Base-by-base conservation (phyloP, 345 rosid genomes). In the Gossypium arboreum region DNA sequence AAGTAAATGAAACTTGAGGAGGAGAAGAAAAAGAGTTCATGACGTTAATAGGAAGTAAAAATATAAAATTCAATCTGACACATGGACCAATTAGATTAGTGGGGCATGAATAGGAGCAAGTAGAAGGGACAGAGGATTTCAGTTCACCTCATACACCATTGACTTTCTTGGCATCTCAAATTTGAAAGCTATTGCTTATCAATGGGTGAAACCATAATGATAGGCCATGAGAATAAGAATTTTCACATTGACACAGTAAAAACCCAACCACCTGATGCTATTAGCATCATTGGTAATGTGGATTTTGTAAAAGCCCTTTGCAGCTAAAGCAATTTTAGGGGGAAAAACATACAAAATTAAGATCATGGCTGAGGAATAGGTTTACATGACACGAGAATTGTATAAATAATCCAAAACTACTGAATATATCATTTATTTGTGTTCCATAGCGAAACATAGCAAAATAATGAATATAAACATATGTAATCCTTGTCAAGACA, bases 131-230 rank as follows among this genome's bases (percentile, higher is more conserved):
- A 29, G 34, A 29, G 34, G 34, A 29, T 29, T 29, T 29, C 34
- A 29, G 34, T 29, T 29, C 34, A 29, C 34, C 34, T 29, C 34
- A 29, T 29, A 29, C 34, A 72, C 79, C 20, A 22, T 15, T 47
- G 79, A 75, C 25, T 82, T 82, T 55, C 65, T 77, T 63, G 66
- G 15, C 12, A 67, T 81, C 15, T 29, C 9, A 0, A 52, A 82
- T 58, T 60, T 73, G 0, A 82, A 77, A 72, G 80, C 59, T 77
- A 72, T 41, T 80, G 81, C 41, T 55, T 80, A 3, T 80, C 85
- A 1, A 15, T 50, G 1, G 82, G 79, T 12, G 79, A 82, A 22
- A 82, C 79, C 9, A 78, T 76, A 13, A 8, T 39, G 62, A 68
- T 85, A 59, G 59, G 68, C 22, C 18, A 73, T 16, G 41, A 27